A percentile compares a stretch with the other conserved stretches of the same genome.
These are phyloP conservation scores for Agrocybe pediades DNA, from an alignment of 768 basidiomycete species.

Conservation along the genomic window DNA sequence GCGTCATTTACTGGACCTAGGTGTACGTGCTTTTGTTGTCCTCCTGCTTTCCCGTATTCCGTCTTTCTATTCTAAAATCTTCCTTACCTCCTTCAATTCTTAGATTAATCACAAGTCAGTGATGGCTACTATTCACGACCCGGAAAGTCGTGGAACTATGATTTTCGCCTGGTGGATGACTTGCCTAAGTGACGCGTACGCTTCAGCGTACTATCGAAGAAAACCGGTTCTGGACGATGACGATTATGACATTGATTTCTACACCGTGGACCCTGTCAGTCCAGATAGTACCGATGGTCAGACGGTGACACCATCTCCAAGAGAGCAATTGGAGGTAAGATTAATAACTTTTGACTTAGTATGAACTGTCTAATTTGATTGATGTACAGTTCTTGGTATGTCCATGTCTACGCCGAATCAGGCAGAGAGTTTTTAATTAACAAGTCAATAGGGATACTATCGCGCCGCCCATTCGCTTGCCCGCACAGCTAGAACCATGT, in stretches of 20 bases:
- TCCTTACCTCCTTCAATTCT: constrained; percentile 10
- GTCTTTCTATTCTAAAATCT: neutral
- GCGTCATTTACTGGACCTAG: constrained; percentile 76
- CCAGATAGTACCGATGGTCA: constrained; percentile 48
- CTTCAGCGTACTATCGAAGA: constrained; percentile 79
- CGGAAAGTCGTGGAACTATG: constrained; percentile 80
- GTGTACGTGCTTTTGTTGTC: constrained; percentile 43
- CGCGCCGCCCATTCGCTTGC: constrained; percentile 83
- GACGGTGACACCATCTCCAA: constrained; percentile 57
- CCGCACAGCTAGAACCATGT: constrained; percentile 80
- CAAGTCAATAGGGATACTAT: constrained; percentile 71
- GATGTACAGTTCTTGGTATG: constrained; percentile 65
- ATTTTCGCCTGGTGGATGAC: constrained; percentile 96
- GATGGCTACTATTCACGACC: constrained; percentile 70
- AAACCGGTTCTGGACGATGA: constrained; percentile 88
- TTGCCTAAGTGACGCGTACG: constrained; percentile 81
- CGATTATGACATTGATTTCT: constrained; percentile 90
- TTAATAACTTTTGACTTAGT: constrained; percentile 2
- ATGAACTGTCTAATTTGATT: neutral
- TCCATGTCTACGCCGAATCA: neutral
- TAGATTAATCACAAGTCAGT: constrained; percentile 87
- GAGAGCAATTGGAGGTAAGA: constrained; percentile 79
- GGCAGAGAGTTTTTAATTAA: neutral
- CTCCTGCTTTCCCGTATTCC: constrained; percentile 5
- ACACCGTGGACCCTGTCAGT: constrained; percentile 66